Conservation (phyloP, 1,284 basidiomycete species). For the Austroboletus niveus region DNA sequence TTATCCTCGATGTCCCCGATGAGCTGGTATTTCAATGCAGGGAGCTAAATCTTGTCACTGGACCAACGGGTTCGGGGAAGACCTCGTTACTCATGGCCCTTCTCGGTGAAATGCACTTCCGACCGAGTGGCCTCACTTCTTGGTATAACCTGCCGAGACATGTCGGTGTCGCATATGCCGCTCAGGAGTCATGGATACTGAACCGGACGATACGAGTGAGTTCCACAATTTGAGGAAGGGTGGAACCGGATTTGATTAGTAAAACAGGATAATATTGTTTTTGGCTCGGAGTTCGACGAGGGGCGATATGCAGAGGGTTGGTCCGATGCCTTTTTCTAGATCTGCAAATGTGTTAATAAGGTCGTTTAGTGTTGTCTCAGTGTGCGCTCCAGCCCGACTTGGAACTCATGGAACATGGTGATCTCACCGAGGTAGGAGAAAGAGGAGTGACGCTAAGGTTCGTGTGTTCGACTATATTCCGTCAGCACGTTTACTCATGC, state of each 20-base stretch:
- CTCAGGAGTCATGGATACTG: constrained; percentile 66
- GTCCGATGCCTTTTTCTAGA: not conserved
- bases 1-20: constrained; percentile 47
- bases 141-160: constrained; percentile 54
- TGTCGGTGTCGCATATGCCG: constrained; percentile 59
- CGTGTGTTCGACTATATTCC: not conserved
- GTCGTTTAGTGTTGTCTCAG: constrained; percentile 46
- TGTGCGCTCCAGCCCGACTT: constrained; percentile 60
- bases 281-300: constrained; percentile 8
- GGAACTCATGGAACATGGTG: constrained; percentile 56
- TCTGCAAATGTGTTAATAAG: not conserved
- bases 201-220: constrained; percentile 45
- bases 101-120: constrained; percentile 37
- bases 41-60: constrained; percentile 62
- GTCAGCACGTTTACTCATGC: not conserved
- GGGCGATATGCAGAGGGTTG: constrained; percentile 8
- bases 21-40: constrained; percentile 59
- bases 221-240: constrained; percentile 26
- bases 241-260: not conserved
- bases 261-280: constrained; percentile 10
- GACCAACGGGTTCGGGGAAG: constrained; percentile 57
- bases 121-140: constrained; percentile 23
- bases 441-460: constrained; percentile 30
- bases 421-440: constrained; percentile 36
- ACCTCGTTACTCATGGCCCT: constrained; percentile 55